Evolutionary conservation across 2,329 filamentous ascomycete genomes (phyloP).

Genomic region (Trichoderma sp.): DNA sequence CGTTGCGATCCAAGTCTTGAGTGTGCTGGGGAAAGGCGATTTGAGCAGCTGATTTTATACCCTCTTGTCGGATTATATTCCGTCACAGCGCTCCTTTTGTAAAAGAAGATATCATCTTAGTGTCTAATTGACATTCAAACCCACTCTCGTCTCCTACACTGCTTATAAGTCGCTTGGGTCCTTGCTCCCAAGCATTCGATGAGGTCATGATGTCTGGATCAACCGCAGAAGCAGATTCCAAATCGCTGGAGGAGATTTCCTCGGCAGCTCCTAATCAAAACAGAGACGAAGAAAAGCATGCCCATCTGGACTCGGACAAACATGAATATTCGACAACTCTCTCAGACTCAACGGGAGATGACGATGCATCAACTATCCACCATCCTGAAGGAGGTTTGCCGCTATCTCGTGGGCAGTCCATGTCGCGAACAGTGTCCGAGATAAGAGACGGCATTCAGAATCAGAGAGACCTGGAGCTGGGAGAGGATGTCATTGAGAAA

Average conservation of each 20-base stretch:
- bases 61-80: not conserved
- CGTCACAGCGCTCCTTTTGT: not conserved
- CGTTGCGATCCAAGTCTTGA: not conserved
- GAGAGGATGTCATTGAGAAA: conserved; percentile 25
- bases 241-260: not conserved
- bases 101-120: not conserved
- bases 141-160: not conserved
- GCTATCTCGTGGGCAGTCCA: not conserved
- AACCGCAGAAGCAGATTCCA: not conserved
- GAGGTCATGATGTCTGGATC: not conserved
- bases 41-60: not conserved
- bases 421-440: conserved; percentile 38
- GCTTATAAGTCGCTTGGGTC: not conserved
- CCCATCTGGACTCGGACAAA: not conserved
- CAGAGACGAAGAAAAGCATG: not conserved
- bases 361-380: not conserved
- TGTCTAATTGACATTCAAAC: not conserved
- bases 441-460: conserved; percentile 40
- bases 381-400: not conserved
- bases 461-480: conserved; percentile 34
- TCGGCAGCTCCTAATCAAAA: not conserved
- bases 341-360: not conserved
- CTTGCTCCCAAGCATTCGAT: not conserved
- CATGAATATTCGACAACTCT: not conserved
- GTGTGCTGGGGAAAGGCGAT: not conserved